phyloP scores from a whole-genome alignment of 2,329 filamentous ascomycete genomes.

The Alternaria novae-zelandiae region DNA sequence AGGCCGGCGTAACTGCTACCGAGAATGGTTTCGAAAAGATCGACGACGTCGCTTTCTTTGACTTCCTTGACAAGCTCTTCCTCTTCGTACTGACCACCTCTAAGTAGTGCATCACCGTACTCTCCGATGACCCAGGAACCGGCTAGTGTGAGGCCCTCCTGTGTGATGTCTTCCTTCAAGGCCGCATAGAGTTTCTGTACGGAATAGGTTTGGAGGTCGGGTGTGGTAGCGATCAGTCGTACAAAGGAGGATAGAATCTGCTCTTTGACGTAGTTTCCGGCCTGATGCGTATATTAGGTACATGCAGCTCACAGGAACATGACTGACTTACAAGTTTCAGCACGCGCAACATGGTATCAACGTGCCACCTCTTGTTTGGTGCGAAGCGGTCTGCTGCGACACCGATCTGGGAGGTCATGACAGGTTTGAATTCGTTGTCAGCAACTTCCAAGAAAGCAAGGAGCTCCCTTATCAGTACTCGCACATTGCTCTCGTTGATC shows the following conservation, averaged over 20 bases:
- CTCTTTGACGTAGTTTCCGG: slow-evolving; percentile 96
- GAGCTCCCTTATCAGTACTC: slow-evolving; percentile 89
- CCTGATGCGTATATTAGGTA: slow-evolving; percentile 49
- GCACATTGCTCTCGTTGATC: slow-evolving; percentile 95
- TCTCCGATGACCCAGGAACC: slow-evolving; percentile 98
- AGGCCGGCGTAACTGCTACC: slow-evolving; percentile 95
- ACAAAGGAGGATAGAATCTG: slow-evolving; percentile 97
- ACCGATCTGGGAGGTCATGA: slow-evolving; percentile 97
- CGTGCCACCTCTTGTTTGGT: slow-evolving; percentile 97
- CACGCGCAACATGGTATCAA: slow-evolving; percentile 95
- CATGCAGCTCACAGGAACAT: background rate
- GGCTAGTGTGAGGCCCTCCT: slow-evolving; percentile 91
- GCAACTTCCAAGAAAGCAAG: slow-evolving; percentile 95
- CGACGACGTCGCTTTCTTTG: slow-evolving; percentile 86
- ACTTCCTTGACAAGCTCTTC: slow-evolving; percentile 85
- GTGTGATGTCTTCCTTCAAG: slow-evolving; percentile 94
- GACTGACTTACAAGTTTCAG: slow-evolving; percentile 68
- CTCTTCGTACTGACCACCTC: slow-evolving; percentile 90
- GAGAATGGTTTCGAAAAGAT: slow-evolving; percentile 89
- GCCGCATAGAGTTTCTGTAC: slow-evolving; percentile 92
- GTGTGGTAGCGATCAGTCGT: slow-evolving; percentile 89
- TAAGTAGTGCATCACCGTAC: slow-evolving; percentile 88
- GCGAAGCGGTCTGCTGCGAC: slow-evolving; percentile 95
- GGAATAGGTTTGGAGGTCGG: slow-evolving; percentile 93
- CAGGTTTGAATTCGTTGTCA: slow-evolving; percentile 97